Conservation (phyloP, 306 rosid species). For the Rosa lucieae region DNA sequence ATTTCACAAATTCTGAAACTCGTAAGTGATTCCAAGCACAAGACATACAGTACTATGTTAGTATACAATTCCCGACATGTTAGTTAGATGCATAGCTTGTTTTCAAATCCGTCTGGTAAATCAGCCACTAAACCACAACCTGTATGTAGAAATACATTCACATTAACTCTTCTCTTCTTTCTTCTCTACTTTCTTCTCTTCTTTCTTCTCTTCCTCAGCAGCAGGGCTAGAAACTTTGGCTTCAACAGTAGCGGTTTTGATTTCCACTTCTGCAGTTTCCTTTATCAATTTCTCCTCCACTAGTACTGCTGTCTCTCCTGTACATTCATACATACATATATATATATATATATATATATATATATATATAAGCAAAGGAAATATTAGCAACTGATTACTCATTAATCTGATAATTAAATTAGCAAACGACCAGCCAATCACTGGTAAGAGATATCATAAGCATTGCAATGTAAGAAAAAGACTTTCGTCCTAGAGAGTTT, state of each 20-base stretch:
- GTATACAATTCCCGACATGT: background rate
- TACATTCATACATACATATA: background rate
- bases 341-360: background rate
- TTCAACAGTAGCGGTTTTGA: background rate
- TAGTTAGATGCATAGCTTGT: constrained; percentile 10
- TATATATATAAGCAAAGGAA: background rate
- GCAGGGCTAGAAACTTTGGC: constrained; percentile 19
- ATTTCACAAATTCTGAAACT: constrained; percentile 2
- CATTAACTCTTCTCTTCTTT: constrained; percentile 10
- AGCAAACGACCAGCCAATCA: background rate
- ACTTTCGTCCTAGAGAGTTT: background rate
- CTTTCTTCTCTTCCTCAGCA: constrained; percentile 29
- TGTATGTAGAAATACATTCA: constrained; percentile 10
- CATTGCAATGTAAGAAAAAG: background rate
- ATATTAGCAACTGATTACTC: background rate
- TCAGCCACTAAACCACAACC: background rate
- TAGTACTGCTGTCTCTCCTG: constrained; percentile 28
- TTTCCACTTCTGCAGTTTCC: constrained; percentile 17
- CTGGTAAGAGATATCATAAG: background rate
- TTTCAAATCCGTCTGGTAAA: constrained; percentile 11
- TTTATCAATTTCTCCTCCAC: constrained; percentile 30
- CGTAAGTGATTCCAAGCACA: background rate
- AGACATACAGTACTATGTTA: background rate
- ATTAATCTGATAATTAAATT: background rate
- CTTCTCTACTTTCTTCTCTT: constrained; percentile 17